Evolutionary conservation across 768 basidiomycete genomes (phyloP), one percentile per base, ranked within the genome.

Genomic region (Boletus patriciae): DNA sequence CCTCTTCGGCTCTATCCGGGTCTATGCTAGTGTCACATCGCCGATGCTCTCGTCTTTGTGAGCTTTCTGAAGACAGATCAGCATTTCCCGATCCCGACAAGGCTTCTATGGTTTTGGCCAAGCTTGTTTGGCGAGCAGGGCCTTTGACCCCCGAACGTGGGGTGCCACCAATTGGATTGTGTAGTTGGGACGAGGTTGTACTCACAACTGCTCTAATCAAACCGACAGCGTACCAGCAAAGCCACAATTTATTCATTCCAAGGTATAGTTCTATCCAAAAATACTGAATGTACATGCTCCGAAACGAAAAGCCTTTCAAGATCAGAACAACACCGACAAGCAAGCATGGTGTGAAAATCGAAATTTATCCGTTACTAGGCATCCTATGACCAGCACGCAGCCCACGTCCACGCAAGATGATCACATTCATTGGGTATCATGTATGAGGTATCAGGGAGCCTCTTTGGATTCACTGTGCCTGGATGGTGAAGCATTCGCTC

Each of bases 401-500:
- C 23, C 47, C 23, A 11, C n/a, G 25, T 42, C 16, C n/a, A 21
- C 9, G 11, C 10, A 6, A 19, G 12, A 27, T 27, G 18, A 4
- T 42, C 16, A 21, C 15, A 2, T 31, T 23, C 9, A n/a, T 29
- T 29, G 27, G 27, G 10, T 31, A 29, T 10, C 29, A 10, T 31
- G 29, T 31, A 29, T 46, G 4, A 19, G 7, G 6, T 19, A 45
- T 21, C 19, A 10, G 41, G 19, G 13, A 43, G 11, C 10, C 23
- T 13, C 4, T 15, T 15, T 11, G n/a, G 3, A 15, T 27, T 50
- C 27, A 31, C 27, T 7, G 1, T 4, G 25, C 8, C 10, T 8
- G 2, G 18, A 75, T 74, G 5, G 55, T 57, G 52, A 76, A 74
- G 16, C 34, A 0, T 1, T 59, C 53, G 63, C 71, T 70, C 43